Base-by-base conservation (phyloP, 2,329 filamentous ascomycete genomes). In the Pseudomassariella vexata region DNA sequence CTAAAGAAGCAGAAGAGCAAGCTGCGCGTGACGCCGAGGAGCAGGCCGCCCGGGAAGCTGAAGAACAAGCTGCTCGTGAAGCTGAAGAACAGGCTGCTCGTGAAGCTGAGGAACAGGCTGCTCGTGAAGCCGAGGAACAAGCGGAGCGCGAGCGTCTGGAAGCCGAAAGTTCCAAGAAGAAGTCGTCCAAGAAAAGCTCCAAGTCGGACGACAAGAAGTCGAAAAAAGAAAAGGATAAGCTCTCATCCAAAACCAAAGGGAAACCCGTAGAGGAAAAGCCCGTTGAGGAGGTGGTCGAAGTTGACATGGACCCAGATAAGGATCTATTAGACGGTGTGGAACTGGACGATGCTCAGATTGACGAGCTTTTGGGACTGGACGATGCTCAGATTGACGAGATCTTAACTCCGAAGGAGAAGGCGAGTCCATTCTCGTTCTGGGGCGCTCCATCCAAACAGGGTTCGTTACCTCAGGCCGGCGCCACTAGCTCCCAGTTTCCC, bases 381-480 rank as follows among this genome's bases (percentile, higher is more conserved):
- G 38, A 40, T 10, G 52, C 53, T 10, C 17, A 41, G 23, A 25
- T 41, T 19, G 36, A 41, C 10, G 32, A 39, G 19, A 24, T 39
- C 27, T 41, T 55, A 21, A 44, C 47, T 11, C 44, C 43, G 25
- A 52, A 53, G 34, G 44, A 45, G 26, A 54, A 60, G 35, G 48
- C 46, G 24, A 62, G 68, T 36, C 52, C 68, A 1, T 79, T 77
- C 52, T 66, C 66, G 44, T 76, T 77, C 58, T 79, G 73, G 74
- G 69, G 73, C 37, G 59, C 63, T 22, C 42, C 49, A 33, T 57
- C 49, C 38, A 56, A 52, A 46, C 46, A 65, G 57, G 62, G 59
- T 61, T 47, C 44, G 49, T 53, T 39, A 36, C 49, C 49, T 42
- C 47, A 50, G 45, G 20, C 34, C 42, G 36, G 45, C 55, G 11